A percentile compares a stretch with the other conserved stretches of the same genome.
phyloP scores from a whole-genome alignment of 2,329 filamentous ascomycete genomes.

The Curvularia lunata region DNA sequence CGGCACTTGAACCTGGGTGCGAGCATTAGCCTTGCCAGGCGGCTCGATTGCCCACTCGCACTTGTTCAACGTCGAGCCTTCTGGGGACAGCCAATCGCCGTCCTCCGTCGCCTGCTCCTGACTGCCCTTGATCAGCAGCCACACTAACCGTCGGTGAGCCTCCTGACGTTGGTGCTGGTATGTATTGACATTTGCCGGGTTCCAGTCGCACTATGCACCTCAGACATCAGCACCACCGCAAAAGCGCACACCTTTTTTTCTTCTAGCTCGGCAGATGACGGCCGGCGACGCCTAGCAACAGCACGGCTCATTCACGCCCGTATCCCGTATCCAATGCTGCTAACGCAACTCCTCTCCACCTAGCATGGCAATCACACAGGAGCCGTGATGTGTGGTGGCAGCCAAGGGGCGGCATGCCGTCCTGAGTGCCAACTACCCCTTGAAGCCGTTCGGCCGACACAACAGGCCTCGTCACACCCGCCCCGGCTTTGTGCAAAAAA shows the following conservation, averaged over 20 bases:
- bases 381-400: conserved; percentile 7
- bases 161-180: conserved; percentile 11
- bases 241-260: not conserved
- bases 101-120: conserved; percentile 17
- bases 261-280: conserved; percentile 5
- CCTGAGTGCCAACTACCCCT: conserved; percentile 7
- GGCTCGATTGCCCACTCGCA: conserved; percentile 24
- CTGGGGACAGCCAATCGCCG: conserved; percentile 23
- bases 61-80: conserved; percentile 24
- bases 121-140: conserved; percentile 18
- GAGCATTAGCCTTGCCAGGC: conserved; percentile 26
- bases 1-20: conserved; percentile 35
- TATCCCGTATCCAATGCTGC: conserved; percentile 4
- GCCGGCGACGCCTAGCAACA: conserved; percentile 2
- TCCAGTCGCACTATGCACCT: conserved; percentile 12
- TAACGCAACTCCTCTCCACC: conserved; percentile 5
- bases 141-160: conserved; percentile 24
- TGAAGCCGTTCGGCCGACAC: conserved; percentile 5
- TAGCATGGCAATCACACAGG: conserved; percentile 13
- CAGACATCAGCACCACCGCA: conserved; percentile 7
- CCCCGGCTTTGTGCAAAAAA: not conserved
- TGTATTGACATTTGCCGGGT: conserved; percentile 15
- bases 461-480: not conserved
- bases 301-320: conserved; percentile 4
- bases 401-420: conserved; percentile 10